Percentiles rank a stretch among this genome's conserved stretches.
Conservation (phyloP, 495 filamentous ascomycete genomes). For the Trichoderma parareesei region DNA sequence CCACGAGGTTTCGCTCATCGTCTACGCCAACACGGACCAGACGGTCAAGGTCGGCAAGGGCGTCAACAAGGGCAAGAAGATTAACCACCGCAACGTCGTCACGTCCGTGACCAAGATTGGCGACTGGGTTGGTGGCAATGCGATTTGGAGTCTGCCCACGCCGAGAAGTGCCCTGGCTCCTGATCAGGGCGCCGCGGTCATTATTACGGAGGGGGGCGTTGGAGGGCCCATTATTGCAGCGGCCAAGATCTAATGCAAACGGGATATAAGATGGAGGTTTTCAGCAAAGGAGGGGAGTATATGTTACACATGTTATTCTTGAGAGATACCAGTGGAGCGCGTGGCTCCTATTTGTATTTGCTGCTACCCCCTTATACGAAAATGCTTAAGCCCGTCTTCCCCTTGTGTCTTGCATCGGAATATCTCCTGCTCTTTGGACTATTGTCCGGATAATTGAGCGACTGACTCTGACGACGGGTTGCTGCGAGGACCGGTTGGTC, state of each 20-base stretch:
- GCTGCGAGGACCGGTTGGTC: too few species aligned
- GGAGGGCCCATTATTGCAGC: constrained; percentile 18
- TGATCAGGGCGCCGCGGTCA: constrained; percentile 15
- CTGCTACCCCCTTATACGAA: too few species aligned
- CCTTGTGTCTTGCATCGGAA: too few species aligned
- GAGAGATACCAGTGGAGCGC: too few species aligned
- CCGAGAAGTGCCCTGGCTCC: neutral
- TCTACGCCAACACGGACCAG: constrained; percentile 14
- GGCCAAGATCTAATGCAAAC: constrained; percentile 12
- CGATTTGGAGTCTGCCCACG: constrained; percentile 14
- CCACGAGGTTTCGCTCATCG: constrained; percentile 14
- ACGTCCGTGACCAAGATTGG: constrained; percentile 15
- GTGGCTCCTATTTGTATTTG: too few species aligned
- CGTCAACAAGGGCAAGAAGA: constrained; percentile 18
- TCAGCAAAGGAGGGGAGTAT: neutral
- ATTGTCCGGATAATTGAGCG: too few species aligned
- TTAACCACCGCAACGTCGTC: constrained; percentile 18
- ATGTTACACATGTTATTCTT: neutral
- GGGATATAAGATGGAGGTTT: neutral
- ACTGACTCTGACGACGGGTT: too few species aligned
- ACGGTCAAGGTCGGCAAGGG: constrained; percentile 19
- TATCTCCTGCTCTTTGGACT: too few species aligned
- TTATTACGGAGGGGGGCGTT: constrained; percentile 13
- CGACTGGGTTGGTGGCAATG: constrained; percentile 19
- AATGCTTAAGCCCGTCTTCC: too few species aligned